phyloP scores from a whole-genome alignment of 306 rosid species.

The Prunus mongolica region DNA sequence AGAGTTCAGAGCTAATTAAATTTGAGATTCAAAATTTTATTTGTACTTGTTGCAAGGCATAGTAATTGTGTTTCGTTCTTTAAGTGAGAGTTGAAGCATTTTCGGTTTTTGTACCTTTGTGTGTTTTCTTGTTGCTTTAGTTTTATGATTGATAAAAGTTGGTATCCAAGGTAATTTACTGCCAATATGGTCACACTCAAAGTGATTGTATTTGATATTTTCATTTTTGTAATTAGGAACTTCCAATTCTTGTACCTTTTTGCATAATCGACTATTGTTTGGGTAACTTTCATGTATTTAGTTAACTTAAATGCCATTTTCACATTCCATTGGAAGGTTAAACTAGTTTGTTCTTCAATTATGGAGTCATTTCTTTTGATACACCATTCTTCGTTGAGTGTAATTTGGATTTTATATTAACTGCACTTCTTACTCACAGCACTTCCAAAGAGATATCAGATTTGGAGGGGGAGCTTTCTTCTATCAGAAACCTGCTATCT shows the following conservation, averaged over 20 bases:
- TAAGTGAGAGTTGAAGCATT: neutral
- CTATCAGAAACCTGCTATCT: slow-evolving; percentile 91
- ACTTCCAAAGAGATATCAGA: slow-evolving; percentile 98
- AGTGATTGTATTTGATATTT: neutral
- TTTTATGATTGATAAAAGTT: neutral
- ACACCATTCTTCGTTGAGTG: neutral
- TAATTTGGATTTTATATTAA: slow-evolving; percentile 16
- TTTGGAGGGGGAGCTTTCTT: slow-evolving; percentile 92
- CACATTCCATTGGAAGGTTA: neutral
- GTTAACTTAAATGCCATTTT: neutral
- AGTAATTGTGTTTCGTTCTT: neutral
- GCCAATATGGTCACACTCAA: neutral
- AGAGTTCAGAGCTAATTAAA: neutral
- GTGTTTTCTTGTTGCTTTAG: neutral
- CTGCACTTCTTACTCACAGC: slow-evolving; percentile 50
- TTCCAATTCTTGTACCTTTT: neutral
- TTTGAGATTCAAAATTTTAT: neutral
- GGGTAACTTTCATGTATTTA: neutral
- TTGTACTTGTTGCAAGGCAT: neutral
- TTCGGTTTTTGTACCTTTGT: neutral
- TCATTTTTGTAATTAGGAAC: neutral
- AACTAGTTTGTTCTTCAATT: neutral
- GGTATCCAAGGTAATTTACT: neutral
- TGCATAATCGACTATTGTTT: neutral
- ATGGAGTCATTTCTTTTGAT: neutral